Conservation (phyloP, 2,329 filamentous ascomycete species). For the Colletotrichum kahawae region DNA sequence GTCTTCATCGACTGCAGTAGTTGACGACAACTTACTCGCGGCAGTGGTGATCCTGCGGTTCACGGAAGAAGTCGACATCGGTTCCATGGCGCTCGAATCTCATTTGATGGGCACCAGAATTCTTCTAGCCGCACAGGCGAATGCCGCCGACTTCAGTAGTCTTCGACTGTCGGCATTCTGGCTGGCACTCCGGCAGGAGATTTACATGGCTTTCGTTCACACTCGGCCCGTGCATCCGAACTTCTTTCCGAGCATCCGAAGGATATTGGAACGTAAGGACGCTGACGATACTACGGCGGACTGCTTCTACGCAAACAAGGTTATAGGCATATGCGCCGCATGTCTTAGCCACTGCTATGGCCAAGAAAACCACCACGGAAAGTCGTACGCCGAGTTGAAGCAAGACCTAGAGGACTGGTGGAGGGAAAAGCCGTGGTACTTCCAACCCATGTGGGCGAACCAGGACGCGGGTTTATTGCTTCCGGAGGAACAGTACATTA, state of each 20-base stretch:
- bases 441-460: constrained; percentile 21
- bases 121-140: constrained; percentile 32
- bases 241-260: constrained; percentile 22
- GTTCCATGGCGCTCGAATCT: constrained; percentile 23
- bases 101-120: constrained; percentile 33
- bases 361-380: constrained; percentile 28
- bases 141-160: constrained; percentile 29
- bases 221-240: constrained; percentile 31
- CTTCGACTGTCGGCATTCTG: constrained; percentile 32
- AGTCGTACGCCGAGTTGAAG: constrained; percentile 25
- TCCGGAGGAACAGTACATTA: constrained; percentile 29
- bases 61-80: constrained; percentile 30
- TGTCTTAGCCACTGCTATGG: constrained; percentile 34
- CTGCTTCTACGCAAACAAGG: constrained; percentile 30
- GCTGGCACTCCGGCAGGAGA: constrained; percentile 32
- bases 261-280: constrained; percentile 26
- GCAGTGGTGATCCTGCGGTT: constrained; percentile 34
- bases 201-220: constrained; percentile 35
- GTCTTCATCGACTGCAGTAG: constrained; percentile 27
- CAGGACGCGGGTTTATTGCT: constrained; percentile 21
- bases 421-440: constrained; percentile 32
- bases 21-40: constrained; percentile 33
- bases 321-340: constrained; percentile 30
- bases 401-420: constrained; percentile 31
- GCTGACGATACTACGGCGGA: neutral